Percentiles rank a stretch among this genome's conserved stretches.
These are phyloP conservation scores for Candida albicans DNA, from an alignment of 1,139 yeast genomes.

Conservation along the genomic window DNA sequence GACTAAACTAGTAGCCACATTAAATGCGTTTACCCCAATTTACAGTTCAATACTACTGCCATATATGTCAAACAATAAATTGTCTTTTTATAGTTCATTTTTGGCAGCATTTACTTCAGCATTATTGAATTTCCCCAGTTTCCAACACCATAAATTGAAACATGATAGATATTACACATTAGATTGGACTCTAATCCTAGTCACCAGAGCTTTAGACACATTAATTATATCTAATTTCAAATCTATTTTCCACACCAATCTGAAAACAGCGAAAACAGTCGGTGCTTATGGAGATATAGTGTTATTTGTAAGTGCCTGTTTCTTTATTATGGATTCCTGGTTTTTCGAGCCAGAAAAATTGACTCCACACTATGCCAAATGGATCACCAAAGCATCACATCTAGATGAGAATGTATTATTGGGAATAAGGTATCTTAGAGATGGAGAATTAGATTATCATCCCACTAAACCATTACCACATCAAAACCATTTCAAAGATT, in stretches of 20 bases:
- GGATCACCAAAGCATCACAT: constrained; percentile 44
- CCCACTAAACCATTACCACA: background rate
- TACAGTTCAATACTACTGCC: constrained; percentile 12
- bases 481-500: constrained; percentile 21
- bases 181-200: constrained; percentile 25
- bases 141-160: constrained; percentile 17
- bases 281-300: constrained; percentile 16
- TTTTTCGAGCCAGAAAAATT: constrained; percentile 35
- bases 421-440: constrained; percentile 27
- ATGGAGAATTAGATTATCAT: constrained; percentile 8
- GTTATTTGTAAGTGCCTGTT: constrained; percentile 22
- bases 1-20: constrained; percentile 20
- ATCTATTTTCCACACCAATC: constrained; percentile 11
- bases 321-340: constrained; percentile 41
- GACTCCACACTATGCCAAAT: constrained; percentile 35
- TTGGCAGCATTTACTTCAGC: constrained; percentile 22
- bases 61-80: background rate
- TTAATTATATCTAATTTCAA: constrained; percentile 18
- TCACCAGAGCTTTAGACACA: constrained; percentile 25
- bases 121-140: constrained; percentile 20
- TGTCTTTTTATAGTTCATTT: constrained; percentile 9
- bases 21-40: constrained; percentile 18
- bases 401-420: constrained; percentile 36
- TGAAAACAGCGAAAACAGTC: background rate
- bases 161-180: constrained; percentile 22